phyloP scores from a whole-genome alignment of 2,329 filamentous ascomycete genomes.

The Pestalotiopsis sp. region DNA sequence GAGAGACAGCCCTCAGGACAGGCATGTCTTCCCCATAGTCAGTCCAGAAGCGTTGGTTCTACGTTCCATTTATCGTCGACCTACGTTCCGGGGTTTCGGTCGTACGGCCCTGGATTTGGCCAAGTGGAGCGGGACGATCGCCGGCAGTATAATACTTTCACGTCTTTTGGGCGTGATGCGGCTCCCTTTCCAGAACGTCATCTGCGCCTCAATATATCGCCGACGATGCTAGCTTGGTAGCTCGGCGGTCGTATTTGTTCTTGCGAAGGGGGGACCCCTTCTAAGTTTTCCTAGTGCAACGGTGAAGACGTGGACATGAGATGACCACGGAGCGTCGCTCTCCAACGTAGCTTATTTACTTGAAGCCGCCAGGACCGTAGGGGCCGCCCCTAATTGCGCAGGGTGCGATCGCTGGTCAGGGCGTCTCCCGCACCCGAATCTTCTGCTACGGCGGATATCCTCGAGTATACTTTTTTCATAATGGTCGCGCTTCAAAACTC shows the following conservation, averaged over 20 bases:
- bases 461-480: not conserved
- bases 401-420: not conserved
- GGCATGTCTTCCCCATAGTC: not conserved
- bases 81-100: not conserved
- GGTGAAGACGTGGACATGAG: not conserved
- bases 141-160: not conserved
- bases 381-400: not conserved
- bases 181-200: not conserved
- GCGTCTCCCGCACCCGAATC: not conserved
- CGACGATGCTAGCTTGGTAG: not conserved
- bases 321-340: not conserved
- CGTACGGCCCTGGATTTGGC: not conserved
- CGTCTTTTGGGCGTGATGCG: not conserved
- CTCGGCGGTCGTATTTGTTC: not conserved
- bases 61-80: not conserved
- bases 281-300: not conserved
- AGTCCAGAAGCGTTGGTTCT: not conserved
- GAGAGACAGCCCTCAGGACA: not conserved
- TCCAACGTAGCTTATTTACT: not conserved
- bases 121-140: not conserved
- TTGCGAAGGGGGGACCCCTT: not conserved
- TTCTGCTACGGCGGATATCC: not conserved
- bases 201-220: not conserved
- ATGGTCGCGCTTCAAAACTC: too few relatives aligned
- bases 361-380: constrained; percentile 2